Conservation (phyloP, 2,329 filamentous ascomycete species). For the Myotisia sp. region DNA sequence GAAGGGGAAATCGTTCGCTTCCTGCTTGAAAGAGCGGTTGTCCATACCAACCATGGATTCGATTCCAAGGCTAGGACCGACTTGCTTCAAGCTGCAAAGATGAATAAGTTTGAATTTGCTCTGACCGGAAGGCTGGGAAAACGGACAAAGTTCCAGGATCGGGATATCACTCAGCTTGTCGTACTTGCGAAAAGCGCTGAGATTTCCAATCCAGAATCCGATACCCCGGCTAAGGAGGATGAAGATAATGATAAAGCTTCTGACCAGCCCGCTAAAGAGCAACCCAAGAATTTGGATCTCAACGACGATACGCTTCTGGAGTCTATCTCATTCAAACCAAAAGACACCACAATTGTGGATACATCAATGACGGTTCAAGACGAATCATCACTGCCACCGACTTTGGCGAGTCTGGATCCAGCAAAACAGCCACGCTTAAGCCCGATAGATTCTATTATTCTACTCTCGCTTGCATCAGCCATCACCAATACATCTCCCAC, state of each 20-base stretch:
- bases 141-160: slow-evolving; percentile 32
- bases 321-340: slow-evolving; percentile 64
- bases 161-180: slow-evolving; percentile 63
- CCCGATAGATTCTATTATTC: slow-evolving; percentile 75
- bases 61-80: slow-evolving; percentile 61
- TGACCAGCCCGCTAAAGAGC: slow-evolving; percentile 18
- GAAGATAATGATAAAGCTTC: slow-evolving; percentile 9
- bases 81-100: slow-evolving; percentile 50
- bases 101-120: slow-evolving; percentile 63
- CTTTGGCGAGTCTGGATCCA: slow-evolving; percentile 53
- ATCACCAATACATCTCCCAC: slow-evolving; percentile 77
- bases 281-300: slow-evolving; percentile 57
- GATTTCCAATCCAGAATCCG: slow-evolving; percentile 8
- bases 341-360: slow-evolving; percentile 32
- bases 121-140: slow-evolving; percentile 76
- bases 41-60: slow-evolving; percentile 70
- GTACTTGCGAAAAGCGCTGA: slow-evolving; percentile 70
- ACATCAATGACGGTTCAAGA: slow-evolving; percentile 27
- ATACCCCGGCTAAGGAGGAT: not conserved
- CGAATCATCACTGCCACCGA: slow-evolving; percentile 41
- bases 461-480: slow-evolving; percentile 66
- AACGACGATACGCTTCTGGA: slow-evolving; percentile 92
- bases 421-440: slow-evolving; percentile 68
- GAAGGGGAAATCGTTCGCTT: slow-evolving; percentile 49
- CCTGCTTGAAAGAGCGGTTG: slow-evolving; percentile 65